Conservation (phyloP, 805 yeast species). For the Diddensiella santjacobensis region DNA sequence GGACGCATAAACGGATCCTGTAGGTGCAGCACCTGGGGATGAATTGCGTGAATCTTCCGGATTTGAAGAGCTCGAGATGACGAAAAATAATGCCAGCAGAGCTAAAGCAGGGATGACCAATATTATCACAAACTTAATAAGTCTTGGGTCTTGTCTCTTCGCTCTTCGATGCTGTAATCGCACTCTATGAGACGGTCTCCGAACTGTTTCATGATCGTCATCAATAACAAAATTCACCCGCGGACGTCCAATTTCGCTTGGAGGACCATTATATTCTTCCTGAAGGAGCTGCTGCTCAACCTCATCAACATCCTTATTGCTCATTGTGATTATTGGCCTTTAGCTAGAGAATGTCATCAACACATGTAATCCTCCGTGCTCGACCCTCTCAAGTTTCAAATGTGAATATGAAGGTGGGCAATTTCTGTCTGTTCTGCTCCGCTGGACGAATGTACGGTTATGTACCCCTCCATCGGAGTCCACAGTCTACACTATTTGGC, state of each 20-base stretch:
- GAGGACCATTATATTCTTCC: neutral
- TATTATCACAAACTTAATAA: slow-evolving; percentile 14
- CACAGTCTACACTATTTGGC: neutral
- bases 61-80: slow-evolving; percentile 18
- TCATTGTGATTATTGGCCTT: too few relatives aligned
- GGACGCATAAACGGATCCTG: slow-evolving; percentile 32
- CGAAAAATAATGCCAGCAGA: slow-evolving; percentile 22
- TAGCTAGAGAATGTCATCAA: too few relatives aligned
- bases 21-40: slow-evolving; percentile 36
- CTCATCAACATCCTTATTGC: neutral
- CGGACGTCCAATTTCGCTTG: slow-evolving; percentile 1
- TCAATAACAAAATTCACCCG: slow-evolving; percentile 8
- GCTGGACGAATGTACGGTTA: too few relatives aligned
- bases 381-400: too few relatives aligned
- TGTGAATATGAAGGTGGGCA: too few relatives aligned
- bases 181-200: neutral
- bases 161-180: slow-evolving; percentile 11
- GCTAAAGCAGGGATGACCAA: slow-evolving; percentile 24
- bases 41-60: slow-evolving; percentile 23
- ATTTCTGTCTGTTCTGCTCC: too few relatives aligned
- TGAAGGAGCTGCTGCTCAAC: neutral
- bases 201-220: neutral
- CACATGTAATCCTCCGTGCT: too few relatives aligned
- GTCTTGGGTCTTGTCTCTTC: slow-evolving; percentile 6
- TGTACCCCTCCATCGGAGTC: too few relatives aligned